These are phyloP conservation scores for Cyphellophora europaea DNA, from an alignment of 2,329 filamentous ascomycete genomes.

Conservation along the genomic window DNA sequence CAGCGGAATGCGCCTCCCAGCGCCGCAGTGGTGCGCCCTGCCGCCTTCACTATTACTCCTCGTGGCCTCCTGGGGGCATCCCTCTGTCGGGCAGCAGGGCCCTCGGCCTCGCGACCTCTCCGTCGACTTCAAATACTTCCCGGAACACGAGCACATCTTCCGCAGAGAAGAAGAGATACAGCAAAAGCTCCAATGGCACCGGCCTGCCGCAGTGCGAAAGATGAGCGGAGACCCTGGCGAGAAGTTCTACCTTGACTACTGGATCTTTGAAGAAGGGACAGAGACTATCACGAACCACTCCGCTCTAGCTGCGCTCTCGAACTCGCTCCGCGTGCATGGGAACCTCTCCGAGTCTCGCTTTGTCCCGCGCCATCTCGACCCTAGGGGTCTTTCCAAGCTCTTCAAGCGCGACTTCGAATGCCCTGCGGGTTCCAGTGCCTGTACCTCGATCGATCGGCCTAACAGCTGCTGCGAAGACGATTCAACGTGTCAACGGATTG, in stretches of 20 bases:
- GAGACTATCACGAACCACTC: no score
- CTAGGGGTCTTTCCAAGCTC: constrained; percentile 9
- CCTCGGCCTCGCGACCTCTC: constrained; percentile 16
- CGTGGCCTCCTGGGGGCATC: neutral
- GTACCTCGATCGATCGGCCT: constrained; percentile 45
- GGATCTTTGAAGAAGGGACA: constrained; percentile 24
- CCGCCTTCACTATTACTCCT: neutral
- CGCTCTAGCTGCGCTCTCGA: no score
- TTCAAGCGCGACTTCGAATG: constrained; percentile 45
- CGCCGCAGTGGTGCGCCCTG: neutral
- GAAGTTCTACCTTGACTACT: constrained; percentile 39
- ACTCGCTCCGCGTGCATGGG: no score
- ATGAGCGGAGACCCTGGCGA: constrained; percentile 38
- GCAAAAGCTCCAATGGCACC: constrained; percentile 20
- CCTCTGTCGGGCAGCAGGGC: neutral
- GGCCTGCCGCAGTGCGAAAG: constrained; percentile 26
- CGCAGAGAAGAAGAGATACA: constrained; percentile 23
- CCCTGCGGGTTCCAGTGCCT: constrained; percentile 44
- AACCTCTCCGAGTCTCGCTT: no score
- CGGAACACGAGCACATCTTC: constrained; percentile 17
- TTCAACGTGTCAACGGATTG: constrained; percentile 44
- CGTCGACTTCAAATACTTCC: constrained; percentile 18
- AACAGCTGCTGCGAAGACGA: constrained; percentile 49
- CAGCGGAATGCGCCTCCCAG: neutral
- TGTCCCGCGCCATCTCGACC: no score